phyloP scores from a whole-genome alignment of 2,329 filamentous ascomycete genomes.

The Triangularia verruculosa region DNA sequence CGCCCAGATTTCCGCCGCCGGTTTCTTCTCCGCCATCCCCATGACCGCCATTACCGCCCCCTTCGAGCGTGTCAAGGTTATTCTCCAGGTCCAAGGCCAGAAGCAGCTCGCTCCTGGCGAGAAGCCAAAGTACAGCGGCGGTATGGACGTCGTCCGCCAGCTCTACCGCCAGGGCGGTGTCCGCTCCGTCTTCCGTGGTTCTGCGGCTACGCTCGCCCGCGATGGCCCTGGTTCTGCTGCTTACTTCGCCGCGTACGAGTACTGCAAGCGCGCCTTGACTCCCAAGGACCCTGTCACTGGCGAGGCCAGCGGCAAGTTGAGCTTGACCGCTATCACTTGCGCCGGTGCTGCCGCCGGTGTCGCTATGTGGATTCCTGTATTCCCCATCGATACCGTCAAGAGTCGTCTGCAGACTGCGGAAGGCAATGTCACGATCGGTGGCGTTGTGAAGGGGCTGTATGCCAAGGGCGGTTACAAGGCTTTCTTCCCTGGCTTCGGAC shows the following conservation, averaged over 20 bases:
- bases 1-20: slow-evolving; percentile 83
- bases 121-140: slow-evolving; percentile 87
- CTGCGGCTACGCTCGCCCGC: slow-evolving; percentile 83
- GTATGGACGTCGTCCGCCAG: slow-evolving; percentile 85
- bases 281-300: slow-evolving; percentile 74
- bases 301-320: slow-evolving; percentile 72
- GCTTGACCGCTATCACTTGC: slow-evolving; percentile 75
- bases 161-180: slow-evolving; percentile 89
- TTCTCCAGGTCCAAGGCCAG: slow-evolving; percentile 95
- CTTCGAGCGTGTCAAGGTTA: slow-evolving; percentile 98
- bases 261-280: slow-evolving; percentile 83
- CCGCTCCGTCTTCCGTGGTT: slow-evolving; percentile 88
- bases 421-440: slow-evolving; percentile 74
- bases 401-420: slow-evolving; percentile 87
- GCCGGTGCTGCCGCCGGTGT: slow-evolving; percentile 90
- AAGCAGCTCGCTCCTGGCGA: slow-evolving; percentile 80
- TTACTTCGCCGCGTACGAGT: slow-evolving; percentile 97
- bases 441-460: slow-evolving; percentile 81
- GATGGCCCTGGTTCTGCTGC: slow-evolving; percentile 91
- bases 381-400: slow-evolving; percentile 97
- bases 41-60: slow-evolving; percentile 98
- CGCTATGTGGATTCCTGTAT: slow-evolving; percentile 99
- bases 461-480: slow-evolving; percentile 78
- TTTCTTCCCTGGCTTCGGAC: slow-evolving; percentile 96
- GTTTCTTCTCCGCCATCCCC: slow-evolving; percentile 96